Evolutionary conservation across 2,329 filamentous ascomycete genomes (phyloP).

Genomic region (Ustulina deusta): DNA sequence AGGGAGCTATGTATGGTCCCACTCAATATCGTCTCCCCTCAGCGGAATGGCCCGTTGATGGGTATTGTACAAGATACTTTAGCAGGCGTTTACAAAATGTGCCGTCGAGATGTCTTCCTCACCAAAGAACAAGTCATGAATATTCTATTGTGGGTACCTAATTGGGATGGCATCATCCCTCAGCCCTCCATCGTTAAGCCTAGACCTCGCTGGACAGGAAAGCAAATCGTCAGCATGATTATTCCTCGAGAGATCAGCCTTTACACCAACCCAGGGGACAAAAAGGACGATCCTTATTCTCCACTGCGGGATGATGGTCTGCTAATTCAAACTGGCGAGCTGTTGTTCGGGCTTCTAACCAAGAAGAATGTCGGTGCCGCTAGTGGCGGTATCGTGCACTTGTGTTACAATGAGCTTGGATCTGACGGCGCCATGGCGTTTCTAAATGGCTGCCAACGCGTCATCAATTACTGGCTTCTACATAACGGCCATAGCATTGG

Average conservation of each 20-base stretch:
- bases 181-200: constrained; percentile 95
- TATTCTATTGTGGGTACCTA: constrained; percentile 94
- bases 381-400: constrained; percentile 91
- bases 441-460: constrained; percentile 93
- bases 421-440: constrained; percentile 89
- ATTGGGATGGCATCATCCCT: constrained; percentile 96
- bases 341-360: constrained; percentile 89
- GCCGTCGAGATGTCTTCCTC: constrained; percentile 90
- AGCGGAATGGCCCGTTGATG: constrained; percentile 97
- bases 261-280: constrained; percentile 68
- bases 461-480: constrained; percentile 96
- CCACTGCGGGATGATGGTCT: constrained; percentile 82
- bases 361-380: constrained; percentile 96
- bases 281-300: constrained; percentile 52
- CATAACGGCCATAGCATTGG: constrained; percentile 98
- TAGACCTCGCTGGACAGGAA: constrained; percentile 93
- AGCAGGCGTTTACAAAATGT: constrained; percentile 97
- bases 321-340: constrained; percentile 85
- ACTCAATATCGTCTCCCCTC: constrained; percentile 96
- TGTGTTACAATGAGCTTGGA: constrained; percentile 95
- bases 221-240: constrained; percentile 95
- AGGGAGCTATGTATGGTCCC: constrained; percentile 97
- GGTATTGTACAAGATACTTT: constrained; percentile 99
- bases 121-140: constrained; percentile 95
- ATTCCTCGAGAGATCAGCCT: constrained; percentile 89